phyloP scores from a whole-genome alignment of 345 rosid species.

The Citrus glauca region DNA sequence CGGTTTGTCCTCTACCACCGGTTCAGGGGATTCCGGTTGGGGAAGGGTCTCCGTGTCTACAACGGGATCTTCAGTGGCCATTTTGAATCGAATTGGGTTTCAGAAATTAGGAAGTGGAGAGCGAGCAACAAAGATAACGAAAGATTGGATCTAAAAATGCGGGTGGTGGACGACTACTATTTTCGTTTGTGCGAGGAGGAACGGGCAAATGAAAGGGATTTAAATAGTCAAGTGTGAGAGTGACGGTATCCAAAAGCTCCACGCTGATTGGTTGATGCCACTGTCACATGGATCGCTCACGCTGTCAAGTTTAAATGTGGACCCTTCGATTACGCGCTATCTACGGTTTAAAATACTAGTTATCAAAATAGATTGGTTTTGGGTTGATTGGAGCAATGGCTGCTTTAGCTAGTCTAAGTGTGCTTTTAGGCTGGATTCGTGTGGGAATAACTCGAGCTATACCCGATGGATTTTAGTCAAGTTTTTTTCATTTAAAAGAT shows the following conservation, averaged over 20 bases:
- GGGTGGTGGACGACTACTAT: neutral
- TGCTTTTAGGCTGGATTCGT: conserved; percentile 58
- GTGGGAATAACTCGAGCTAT: conserved; percentile 22
- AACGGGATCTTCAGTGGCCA: conserved; percentile 51
- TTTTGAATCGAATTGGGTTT: conserved; percentile 11
- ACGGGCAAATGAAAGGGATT: conserved; percentile 26
- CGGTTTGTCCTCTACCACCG: conserved; percentile 34
- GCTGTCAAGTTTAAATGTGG: conserved; percentile 44
- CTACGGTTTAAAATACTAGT: conserved; percentile 32
- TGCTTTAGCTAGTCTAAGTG: conserved; percentile 40
- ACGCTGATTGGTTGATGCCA: conserved; percentile 43
- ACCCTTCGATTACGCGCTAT: conserved; percentile 54
- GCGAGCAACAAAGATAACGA: neutral
- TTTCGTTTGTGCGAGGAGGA: conserved; percentile 9
- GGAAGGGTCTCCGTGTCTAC: conserved; percentile 29
- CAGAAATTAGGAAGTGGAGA: neutral
- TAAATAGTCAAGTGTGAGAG: conserved; percentile 46
- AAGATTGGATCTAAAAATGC: conserved; percentile 11
- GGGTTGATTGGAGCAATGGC: conserved; percentile 2
- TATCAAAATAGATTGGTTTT: conserved; percentile 19
- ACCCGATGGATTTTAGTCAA: conserved; percentile 12
- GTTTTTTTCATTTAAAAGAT: conserved; percentile 25
- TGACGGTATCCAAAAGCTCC: conserved; percentile 34
- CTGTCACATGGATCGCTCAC: conserved; percentile 44
- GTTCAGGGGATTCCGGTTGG: conserved; percentile 17